Conservation (phyloP, 2,329 filamentous ascomycete genomes). For the Alternaria arbusti region DNA sequence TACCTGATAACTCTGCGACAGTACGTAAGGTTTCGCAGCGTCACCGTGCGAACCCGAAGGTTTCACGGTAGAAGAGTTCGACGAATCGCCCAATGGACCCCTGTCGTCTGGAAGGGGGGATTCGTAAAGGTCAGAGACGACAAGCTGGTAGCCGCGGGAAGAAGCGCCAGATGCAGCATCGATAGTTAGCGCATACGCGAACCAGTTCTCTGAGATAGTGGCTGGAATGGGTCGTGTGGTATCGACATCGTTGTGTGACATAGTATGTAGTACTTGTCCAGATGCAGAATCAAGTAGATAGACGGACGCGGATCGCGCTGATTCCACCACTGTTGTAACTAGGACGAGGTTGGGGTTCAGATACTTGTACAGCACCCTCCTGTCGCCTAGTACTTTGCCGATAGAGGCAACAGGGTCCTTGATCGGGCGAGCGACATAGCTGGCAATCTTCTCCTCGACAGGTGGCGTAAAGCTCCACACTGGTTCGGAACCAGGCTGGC, state of each 20-base stretch:
- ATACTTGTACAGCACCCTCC: conserved; percentile 97
- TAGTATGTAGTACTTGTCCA: conserved; percentile 76
- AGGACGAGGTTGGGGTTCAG: conserved; percentile 86
- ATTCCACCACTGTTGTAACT: conserved; percentile 70
- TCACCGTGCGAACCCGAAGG: conserved; percentile 65
- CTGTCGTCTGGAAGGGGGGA: conserved; percentile 83
- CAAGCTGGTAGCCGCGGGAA: conserved; percentile 84
- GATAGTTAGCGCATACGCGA: conserved; percentile 76
- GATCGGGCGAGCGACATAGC: conserved; percentile 70
- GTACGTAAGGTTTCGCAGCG: conserved; percentile 71
- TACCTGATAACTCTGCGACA: conserved; percentile 82
- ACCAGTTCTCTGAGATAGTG: conserved; percentile 92
- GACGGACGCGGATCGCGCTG: conserved; percentile 67
- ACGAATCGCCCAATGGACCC: conserved; percentile 72
- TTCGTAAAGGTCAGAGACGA: conserved; percentile 89
- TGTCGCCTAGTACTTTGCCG: conserved; percentile 88
- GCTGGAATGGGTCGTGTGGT: conserved; percentile 75
- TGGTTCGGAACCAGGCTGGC: conserved; percentile 29
- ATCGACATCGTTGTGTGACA: conserved; percentile 76
- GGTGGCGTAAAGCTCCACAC: conserved; percentile 77
- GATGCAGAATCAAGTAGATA: conserved; percentile 88
- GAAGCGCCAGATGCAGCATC: conserved; percentile 58
- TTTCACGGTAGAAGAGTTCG: conserved; percentile 79
- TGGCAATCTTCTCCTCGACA: conserved; percentile 69
- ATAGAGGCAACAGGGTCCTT: conserved; percentile 94